Percentiles rank a stretch among this genome's conserved stretches.
phyloP scores from a whole-genome alignment of 2,329 filamentous ascomycete species.

The Epichloe brachyelytri region DNA sequence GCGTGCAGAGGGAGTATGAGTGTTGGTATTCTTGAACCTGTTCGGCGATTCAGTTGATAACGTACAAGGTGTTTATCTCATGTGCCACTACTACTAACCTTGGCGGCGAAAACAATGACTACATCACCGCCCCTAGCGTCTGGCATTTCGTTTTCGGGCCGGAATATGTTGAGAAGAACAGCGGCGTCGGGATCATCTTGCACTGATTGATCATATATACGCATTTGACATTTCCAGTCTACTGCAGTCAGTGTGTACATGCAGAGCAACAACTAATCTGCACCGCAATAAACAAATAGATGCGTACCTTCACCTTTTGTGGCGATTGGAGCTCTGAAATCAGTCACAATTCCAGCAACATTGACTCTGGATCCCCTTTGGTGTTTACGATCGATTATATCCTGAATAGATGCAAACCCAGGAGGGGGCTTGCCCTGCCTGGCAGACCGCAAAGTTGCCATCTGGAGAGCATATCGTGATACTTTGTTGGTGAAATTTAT shows the following conservation, averaged over 20 bases:
- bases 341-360: constrained; percentile 59
- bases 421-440: constrained; percentile 10
- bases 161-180: constrained; percentile 48
- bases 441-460: constrained; percentile 4
- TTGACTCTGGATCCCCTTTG: constrained; percentile 27
- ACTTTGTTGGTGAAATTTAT: not conserved
- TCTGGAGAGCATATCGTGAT: constrained; percentile 1
- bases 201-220: constrained; percentile 45
- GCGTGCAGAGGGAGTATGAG: constrained; percentile 31
- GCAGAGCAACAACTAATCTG: not conserved
- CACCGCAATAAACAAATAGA: not conserved
- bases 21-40: constrained; percentile 29
- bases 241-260: not conserved
- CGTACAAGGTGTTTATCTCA: not conserved
- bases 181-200: constrained; percentile 27
- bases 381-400: constrained; percentile 29
- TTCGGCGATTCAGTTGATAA: not conserved
- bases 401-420: constrained; percentile 20
- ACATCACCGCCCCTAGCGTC: constrained; percentile 27
- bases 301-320: constrained; percentile 40
- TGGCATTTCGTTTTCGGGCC: constrained; percentile 35
- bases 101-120: constrained; percentile 36
- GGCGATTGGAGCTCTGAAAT: constrained; percentile 39
- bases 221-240: constrained; percentile 51
- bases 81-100: constrained; percentile 25